Percentiles rank a stretch among this genome's conserved stretches.
Evolutionary conservation across 768 basidiomycete species (phyloP).

Genomic region (Leccinum uliginosum): DNA sequence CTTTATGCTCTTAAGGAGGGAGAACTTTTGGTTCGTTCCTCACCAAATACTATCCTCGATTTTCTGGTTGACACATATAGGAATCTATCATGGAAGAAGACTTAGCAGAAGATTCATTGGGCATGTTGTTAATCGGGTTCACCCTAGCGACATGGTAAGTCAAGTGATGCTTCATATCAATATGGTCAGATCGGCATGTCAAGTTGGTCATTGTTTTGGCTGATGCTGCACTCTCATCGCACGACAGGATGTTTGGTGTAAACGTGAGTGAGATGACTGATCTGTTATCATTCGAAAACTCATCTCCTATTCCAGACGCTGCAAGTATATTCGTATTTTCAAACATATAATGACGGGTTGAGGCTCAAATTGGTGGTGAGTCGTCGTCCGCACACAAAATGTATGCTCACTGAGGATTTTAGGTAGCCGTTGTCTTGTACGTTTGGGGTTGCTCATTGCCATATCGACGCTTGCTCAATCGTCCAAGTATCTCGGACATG

Average conservation of each 20-base stretch:
- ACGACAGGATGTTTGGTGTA: conserved; percentile 10
- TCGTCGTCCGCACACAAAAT: background rate
- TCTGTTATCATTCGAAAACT: background rate
- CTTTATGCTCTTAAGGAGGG: background rate
- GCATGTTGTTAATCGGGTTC: conserved; percentile 9
- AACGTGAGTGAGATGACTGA: conserved; percentile 1
- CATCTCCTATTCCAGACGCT: conserved; percentile 3
- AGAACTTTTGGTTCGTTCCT: background rate
- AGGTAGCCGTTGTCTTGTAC: conserved; percentile 9
- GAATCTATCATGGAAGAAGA: background rate
- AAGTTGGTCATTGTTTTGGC: background rate
- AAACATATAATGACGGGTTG: background rate
- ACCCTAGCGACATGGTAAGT: conserved; percentile 14
- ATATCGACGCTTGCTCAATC: background rate
- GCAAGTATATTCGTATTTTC: conserved; percentile 8
- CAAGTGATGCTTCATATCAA: background rate
- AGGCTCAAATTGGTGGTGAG: conserved; percentile 10
- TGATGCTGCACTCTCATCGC: background rate
- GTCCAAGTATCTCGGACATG: conserved; percentile 13
- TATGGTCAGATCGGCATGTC: background rate
- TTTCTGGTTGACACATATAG: background rate
- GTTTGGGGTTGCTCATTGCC: background rate
- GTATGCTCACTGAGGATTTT: background rate
- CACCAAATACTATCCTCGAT: background rate
- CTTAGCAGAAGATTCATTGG: background rate